Evolutionary conservation across 2,329 filamentous ascomycete genomes (phyloP).

Genomic region (Lachnellula suecica): DNA sequence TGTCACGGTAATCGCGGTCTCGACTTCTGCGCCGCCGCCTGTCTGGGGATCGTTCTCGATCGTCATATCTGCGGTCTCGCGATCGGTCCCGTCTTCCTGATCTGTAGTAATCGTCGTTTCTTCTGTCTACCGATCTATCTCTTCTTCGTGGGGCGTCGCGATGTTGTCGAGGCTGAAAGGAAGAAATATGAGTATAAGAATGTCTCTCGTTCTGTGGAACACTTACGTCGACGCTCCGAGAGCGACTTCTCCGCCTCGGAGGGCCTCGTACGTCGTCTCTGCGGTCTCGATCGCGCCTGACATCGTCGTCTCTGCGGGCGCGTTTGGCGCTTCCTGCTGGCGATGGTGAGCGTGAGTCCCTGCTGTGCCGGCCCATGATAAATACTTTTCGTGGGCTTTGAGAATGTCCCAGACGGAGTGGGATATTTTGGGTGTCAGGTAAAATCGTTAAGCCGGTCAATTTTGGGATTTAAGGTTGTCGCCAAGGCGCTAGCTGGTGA

Average conservation of each 20-base stretch:
- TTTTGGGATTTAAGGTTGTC: neutral
- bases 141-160: slow-evolving; percentile 62
- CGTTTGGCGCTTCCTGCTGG: slow-evolving; percentile 79
- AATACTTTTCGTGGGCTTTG: slow-evolving; percentile 39
- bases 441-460: too few species aligned
- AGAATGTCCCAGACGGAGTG: neutral
- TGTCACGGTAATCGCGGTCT: slow-evolving; percentile 66
- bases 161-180: slow-evolving; percentile 56
- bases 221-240: slow-evolving; percentile 63
- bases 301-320: slow-evolving; percentile 47
- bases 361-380: slow-evolving; percentile 59
- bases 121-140: slow-evolving; percentile 68
- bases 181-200: slow-evolving; percentile 39
- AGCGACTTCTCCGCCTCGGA: slow-evolving; percentile 54
- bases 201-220: slow-evolving; percentile 18
- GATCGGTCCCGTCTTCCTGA: slow-evolving; percentile 60
- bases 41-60: slow-evolving; percentile 58
- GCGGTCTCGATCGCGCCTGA: slow-evolving; percentile 49
- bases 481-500: neutral
- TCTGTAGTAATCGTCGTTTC: slow-evolving; percentile 65
- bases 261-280: slow-evolving; percentile 48
- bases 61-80: slow-evolving; percentile 59
- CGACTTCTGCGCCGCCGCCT: slow-evolving; percentile 61
- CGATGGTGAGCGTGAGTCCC: slow-evolving; percentile 82
- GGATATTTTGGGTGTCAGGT: neutral